Percentiles rank a stretch among this genome's conserved stretches.
Conservation (phyloP, 257 asterid genomes). For the Nemophila menziesii region DNA sequence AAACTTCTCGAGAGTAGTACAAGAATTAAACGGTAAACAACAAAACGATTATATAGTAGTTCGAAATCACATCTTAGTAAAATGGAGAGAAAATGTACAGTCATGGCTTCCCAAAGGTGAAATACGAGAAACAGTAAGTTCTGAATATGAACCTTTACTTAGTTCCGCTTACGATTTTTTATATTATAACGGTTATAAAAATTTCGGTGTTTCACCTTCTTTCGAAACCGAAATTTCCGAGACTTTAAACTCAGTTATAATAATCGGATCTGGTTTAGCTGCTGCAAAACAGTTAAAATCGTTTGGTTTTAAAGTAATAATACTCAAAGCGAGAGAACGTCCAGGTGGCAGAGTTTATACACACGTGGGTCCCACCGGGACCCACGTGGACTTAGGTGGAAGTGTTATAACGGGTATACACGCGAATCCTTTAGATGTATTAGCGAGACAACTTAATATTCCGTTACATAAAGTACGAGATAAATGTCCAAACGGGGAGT, state of each 20-base stretch:
- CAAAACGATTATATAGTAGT: constrained; percentile 79
- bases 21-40: constrained; percentile 55
- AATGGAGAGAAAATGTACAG: constrained; percentile 61
- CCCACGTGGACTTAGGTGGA: constrained; percentile 76
- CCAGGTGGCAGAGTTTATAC: constrained; percentile 90
- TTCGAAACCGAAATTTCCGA: constrained; percentile 28
- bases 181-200: constrained; percentile 54
- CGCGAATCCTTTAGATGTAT: constrained; percentile 79
- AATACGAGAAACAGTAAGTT: constrained; percentile 62
- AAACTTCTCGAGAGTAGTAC: constrained; percentile 59
- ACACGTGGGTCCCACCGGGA: constrained; percentile 43
- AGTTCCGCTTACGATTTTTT: constrained; percentile 63
- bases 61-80: constrained; percentile 66
- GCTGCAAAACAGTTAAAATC: constrained; percentile 74
- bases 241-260: constrained; percentile 44
- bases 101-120: constrained; percentile 56
- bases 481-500: constrained; percentile 62
- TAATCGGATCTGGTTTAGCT: constrained; percentile 66
- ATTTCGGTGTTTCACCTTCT: constrained; percentile 53
- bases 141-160: constrained; percentile 47
- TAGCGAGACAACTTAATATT: constrained; percentile 63
- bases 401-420: constrained; percentile 79
- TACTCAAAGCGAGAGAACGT: constrained; percentile 67
- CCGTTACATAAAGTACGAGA: constrained; percentile 76
- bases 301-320: constrained; percentile 57